Percentiles rank a stretch among this genome's conserved stretches.
phyloP scores from a whole-genome alignment of 225 moss, liverwort and hornwort genomes.

The Pseudisothecium myosuroides region DNA sequence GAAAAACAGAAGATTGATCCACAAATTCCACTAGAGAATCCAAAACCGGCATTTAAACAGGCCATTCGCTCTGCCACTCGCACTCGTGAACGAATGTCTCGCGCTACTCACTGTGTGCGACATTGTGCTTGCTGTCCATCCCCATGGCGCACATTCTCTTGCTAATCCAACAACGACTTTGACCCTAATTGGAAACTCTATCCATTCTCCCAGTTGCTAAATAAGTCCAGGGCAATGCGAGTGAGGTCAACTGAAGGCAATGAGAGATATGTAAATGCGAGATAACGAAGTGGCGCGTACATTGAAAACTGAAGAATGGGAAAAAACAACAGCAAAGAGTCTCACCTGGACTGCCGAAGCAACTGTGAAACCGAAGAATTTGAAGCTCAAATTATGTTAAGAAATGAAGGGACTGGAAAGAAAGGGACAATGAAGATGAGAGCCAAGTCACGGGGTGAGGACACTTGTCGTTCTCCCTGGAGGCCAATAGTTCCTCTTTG shows the following conservation, averaged over 20 bases:
- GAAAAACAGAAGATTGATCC: background rate
- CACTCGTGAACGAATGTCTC: background rate
- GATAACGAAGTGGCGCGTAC: background rate
- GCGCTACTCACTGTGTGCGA: no score
- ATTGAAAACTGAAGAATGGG: background rate
- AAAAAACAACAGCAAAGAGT: background rate
- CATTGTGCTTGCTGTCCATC: background rate
- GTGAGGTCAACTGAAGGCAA: background rate
- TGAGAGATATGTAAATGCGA: background rate
- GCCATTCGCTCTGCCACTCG: background rate
- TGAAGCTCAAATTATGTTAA: background rate
- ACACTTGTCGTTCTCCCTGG: background rate
- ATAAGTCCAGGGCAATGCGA: background rate
- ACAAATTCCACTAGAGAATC: background rate
- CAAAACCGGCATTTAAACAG: background rate
- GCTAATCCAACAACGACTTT: background rate
- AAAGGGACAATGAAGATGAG: background rate
- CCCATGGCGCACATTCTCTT: background rate
- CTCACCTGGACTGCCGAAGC: background rate
- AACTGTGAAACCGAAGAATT: background rate
- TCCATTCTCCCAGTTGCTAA: background rate
- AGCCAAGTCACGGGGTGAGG: background rate
- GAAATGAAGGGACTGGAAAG: background rate
- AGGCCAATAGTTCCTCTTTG: background rate
- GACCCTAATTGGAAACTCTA: background rate